These are phyloP conservation scores for Dendrobium officinale DNA, from an alignment of 106 monocot species.

Conservation along the genomic window DNA sequence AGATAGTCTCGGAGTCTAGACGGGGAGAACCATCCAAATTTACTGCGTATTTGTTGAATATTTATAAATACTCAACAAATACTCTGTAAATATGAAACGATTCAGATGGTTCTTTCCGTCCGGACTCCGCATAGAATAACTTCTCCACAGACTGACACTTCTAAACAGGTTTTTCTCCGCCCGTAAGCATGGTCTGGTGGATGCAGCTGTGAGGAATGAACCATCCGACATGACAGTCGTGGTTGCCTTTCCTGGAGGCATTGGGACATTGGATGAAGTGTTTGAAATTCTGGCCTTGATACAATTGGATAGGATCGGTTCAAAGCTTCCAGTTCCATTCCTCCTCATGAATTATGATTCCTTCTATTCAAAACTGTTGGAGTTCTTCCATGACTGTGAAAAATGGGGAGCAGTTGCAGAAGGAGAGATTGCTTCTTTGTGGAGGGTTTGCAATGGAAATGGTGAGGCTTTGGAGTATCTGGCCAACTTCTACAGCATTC, in stretches of 20 bases:
- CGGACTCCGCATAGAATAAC: no score
- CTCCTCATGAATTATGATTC: slow-evolving; percentile 82
- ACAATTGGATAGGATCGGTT: slow-evolving; percentile 79
- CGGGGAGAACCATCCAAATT: no score
- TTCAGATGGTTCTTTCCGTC: no score
- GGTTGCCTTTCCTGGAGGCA: slow-evolving; percentile 82
- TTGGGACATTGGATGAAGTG: slow-evolving; percentile 84
- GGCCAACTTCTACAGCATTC: slow-evolving; percentile 53
- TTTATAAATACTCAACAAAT: no score
- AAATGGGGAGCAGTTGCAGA: slow-evolving; percentile 53
- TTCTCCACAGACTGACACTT: background rate
- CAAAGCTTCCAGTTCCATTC: slow-evolving; percentile 71
- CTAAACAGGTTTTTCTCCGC: slow-evolving; percentile 84
- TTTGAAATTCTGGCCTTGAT: slow-evolving; percentile 87
- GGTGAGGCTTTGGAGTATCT: slow-evolving; percentile 75
- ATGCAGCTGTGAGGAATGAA: slow-evolving; percentile 65
- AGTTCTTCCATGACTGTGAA: slow-evolving; percentile 72
- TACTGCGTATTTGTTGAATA: no score
- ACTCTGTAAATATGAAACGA: no score
- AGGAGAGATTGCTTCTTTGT: slow-evolving; percentile 69
- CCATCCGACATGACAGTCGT: slow-evolving; percentile 63
- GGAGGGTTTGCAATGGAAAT: slow-evolving; percentile 72
- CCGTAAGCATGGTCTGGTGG: slow-evolving; percentile 83
- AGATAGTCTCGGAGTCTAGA: no score
- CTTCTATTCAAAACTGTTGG: slow-evolving; percentile 77